Evolutionary conservation across 805 yeast genomes (phyloP).

Genomic region (Zygosaccharomyces bailii): DNA sequence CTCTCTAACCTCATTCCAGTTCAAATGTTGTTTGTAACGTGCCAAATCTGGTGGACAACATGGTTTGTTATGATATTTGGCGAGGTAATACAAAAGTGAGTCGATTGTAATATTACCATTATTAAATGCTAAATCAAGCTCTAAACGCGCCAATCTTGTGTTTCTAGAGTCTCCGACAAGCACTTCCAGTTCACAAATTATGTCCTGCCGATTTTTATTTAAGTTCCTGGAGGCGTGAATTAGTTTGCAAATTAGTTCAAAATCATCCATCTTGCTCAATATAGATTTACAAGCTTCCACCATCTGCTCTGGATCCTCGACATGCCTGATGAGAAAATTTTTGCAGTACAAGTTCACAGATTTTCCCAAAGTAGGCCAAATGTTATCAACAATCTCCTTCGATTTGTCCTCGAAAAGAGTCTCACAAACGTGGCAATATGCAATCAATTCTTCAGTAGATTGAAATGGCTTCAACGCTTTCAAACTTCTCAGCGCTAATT

Average conservation of each 20-base stretch:
- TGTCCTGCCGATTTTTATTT: conserved; percentile 43
- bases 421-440: conserved; percentile 51
- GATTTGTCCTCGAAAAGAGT: conserved; percentile 34
- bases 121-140: conserved; percentile 35
- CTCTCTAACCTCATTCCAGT: conserved; percentile 19
- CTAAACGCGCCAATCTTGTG: conserved; percentile 50
- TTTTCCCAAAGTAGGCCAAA: conserved; percentile 33
- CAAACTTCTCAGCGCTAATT: conserved; percentile 57
- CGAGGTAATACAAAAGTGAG: conserved; percentile 43
- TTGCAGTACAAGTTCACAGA: conserved; percentile 60
- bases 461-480: conserved; percentile 49
- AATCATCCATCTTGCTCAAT: conserved; percentile 65
- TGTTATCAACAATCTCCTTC: conserved; percentile 37
- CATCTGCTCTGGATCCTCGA: conserved; percentile 42
- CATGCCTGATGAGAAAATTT: conserved; percentile 47
- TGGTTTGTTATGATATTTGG: conserved; percentile 48
- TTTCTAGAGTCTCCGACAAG: conserved; percentile 47
- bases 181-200: conserved; percentile 30
- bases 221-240: conserved; percentile 60
- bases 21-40: conserved; percentile 32
- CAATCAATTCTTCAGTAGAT: conserved; percentile 63
- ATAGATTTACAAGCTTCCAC: conserved; percentile 40
- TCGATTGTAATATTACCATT: conserved; percentile 23
- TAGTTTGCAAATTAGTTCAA: conserved; percentile 33
- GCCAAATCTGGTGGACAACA: conserved; percentile 65